Evolutionary conservation across 176 grass and related monocot species (phyloP).

Genomic region (Triticum dicoccoides): DNA sequence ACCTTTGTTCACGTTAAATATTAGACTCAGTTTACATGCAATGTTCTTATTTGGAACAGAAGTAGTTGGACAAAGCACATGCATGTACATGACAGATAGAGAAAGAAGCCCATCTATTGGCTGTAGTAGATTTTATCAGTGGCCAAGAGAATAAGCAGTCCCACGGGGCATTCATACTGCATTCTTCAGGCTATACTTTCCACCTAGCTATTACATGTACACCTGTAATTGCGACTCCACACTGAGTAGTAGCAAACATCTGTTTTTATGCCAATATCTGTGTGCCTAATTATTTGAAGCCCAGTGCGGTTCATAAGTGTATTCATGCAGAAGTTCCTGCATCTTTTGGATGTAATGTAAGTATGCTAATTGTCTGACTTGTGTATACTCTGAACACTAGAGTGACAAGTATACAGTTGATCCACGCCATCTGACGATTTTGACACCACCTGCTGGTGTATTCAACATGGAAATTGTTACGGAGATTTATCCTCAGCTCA

Average conservation of each 20-base stretch:
- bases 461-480: slow-evolving; percentile 93
- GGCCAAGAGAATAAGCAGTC: not conserved
- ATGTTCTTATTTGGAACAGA: not conserved
- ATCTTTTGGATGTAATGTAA: not conserved
- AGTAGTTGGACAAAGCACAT: not conserved
- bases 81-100: not conserved
- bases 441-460: slow-evolving; percentile 47
- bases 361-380: slow-evolving; percentile 30
- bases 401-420: slow-evolving; percentile 65
- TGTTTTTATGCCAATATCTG: slow-evolving; percentile 17
- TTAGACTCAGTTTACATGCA: not conserved
- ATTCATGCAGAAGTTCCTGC: not conserved
- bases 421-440: slow-evolving; percentile 65
- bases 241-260: not conserved
- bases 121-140: not conserved
- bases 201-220: not conserved
- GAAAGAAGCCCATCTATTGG: not conserved
- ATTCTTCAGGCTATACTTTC: slow-evolving; percentile 16
- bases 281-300: not conserved
- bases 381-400: slow-evolving; percentile 41
- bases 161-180: not conserved
- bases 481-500: slow-evolving; percentile 89
- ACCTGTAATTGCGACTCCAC: not conserved
- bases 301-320: not conserved
- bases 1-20: not conserved